Evolutionary conservation across 83 land plant genomes (phyloP).

Genomic region (Picea abies): DNA sequence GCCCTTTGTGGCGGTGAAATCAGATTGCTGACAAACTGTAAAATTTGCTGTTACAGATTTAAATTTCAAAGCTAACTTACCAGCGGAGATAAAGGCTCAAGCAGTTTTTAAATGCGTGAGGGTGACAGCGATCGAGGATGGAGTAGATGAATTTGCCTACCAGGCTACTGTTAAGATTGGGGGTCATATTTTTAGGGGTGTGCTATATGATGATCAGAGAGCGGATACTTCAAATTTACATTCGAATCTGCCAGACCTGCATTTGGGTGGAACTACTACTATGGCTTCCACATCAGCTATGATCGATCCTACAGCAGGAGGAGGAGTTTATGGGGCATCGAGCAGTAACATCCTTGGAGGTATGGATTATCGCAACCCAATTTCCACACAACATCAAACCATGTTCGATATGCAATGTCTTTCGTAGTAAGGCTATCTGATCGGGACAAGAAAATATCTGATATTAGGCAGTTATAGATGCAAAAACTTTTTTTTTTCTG

Average conservation of each 20-base stretch:
- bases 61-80: constrained; percentile 37
- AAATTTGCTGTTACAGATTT: constrained; percentile 18
- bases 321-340: constrained; percentile 32
- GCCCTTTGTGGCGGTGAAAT: not conserved
- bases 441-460: no score
- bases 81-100: constrained; percentile 52
- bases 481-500: not conserved
- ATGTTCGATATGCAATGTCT: no score
- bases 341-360: constrained; percentile 44
- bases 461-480: not conserved
- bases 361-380: constrained; percentile 20
- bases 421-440: no score
- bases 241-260: constrained; percentile 62
- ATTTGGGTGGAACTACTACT: constrained; percentile 37
- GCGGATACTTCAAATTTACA: constrained; percentile 19
- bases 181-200: constrained; percentile 71
- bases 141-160: constrained; percentile 53
- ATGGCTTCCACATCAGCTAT: constrained; percentile 28
- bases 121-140: constrained; percentile 55
- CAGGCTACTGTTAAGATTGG: constrained; percentile 71
- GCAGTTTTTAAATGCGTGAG: constrained; percentile 67
- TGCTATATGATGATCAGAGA: constrained; percentile 65
- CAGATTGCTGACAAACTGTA: not conserved
- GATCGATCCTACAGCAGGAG: constrained; percentile 23
- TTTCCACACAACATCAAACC: no score